Conservation (phyloP, 169 alveolate species). For the Eimeria maxima region DNA sequence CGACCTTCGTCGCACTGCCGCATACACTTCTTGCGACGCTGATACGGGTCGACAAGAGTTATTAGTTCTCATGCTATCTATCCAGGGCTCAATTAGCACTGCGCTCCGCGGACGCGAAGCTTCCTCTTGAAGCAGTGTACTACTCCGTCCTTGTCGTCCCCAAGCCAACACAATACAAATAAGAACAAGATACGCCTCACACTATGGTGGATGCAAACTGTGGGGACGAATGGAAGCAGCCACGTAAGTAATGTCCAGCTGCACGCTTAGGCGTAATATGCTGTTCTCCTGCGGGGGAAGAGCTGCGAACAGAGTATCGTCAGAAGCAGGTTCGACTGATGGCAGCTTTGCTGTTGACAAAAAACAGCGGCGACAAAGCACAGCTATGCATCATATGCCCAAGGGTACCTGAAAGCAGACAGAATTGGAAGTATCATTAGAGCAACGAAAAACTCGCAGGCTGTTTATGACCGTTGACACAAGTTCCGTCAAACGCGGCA, state of each 20-base stretch:
- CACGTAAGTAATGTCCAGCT: neutral
- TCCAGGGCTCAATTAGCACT: neutral
- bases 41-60: neutral
- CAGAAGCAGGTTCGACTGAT: neutral
- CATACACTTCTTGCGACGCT: neutral
- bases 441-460: neutral
- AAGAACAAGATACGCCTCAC: neutral
- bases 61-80: neutral
- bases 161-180: neutral
- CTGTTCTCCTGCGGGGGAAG: neutral
- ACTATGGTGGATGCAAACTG: neutral
- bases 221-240: neutral
- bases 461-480: neutral
- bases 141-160: neutral
- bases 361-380: neutral
- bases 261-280: neutral
- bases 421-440: neutral
- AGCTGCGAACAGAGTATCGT: neutral
- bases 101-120: neutral
- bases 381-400: constrained; percentile 74
- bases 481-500: neutral
- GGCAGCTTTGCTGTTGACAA: neutral
- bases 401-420: constrained; percentile 26
- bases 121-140: neutral
- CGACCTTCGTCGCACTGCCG: neutral